Evolutionary conservation across 2,329 filamentous ascomycete genomes (phyloP).

Genomic region (Sarocladium kiliense): DNA sequence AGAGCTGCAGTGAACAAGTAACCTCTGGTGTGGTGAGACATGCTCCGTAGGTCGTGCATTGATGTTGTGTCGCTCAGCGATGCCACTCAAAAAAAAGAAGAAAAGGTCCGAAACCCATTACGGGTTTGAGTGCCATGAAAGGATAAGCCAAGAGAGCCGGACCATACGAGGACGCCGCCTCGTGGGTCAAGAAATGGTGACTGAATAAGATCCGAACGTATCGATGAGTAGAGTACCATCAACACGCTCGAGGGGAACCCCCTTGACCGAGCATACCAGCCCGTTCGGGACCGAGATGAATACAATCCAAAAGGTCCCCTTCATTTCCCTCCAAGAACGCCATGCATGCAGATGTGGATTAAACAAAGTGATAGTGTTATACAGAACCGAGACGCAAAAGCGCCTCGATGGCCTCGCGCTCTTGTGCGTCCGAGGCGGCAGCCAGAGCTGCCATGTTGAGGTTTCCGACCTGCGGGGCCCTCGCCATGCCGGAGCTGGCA

Average conservation of each 20-base stretch:
- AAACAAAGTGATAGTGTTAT: constrained; percentile 43
- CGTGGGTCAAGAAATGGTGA: not conserved
- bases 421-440: constrained; percentile 60
- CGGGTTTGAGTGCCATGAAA: not conserved
- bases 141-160: not conserved
- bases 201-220: too few species aligned
- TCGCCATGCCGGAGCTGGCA: constrained; percentile 46
- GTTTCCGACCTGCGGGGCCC: constrained; percentile 37
- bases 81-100: too few species aligned
- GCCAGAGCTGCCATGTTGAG: constrained; percentile 46
- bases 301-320: not conserved
- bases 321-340: constrained; percentile 37
- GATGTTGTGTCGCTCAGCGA: not conserved
- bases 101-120: not conserved
- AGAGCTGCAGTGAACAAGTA: too few species aligned
- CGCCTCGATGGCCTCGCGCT: constrained; percentile 77
- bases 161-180: not conserved
- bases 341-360: constrained; percentile 37
- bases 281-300: not conserved
- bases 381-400: constrained; percentile 76
- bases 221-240: not conserved
- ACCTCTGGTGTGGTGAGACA: too few species aligned
- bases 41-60: not conserved
- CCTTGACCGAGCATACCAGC: constrained; percentile 1
- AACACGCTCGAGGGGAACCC: not conserved